Evolutionary conservation across 208 protist species (phyloP), one percentile per base, ranked within the genome.

Genomic region (Novymonas esmeraldas): DNA sequence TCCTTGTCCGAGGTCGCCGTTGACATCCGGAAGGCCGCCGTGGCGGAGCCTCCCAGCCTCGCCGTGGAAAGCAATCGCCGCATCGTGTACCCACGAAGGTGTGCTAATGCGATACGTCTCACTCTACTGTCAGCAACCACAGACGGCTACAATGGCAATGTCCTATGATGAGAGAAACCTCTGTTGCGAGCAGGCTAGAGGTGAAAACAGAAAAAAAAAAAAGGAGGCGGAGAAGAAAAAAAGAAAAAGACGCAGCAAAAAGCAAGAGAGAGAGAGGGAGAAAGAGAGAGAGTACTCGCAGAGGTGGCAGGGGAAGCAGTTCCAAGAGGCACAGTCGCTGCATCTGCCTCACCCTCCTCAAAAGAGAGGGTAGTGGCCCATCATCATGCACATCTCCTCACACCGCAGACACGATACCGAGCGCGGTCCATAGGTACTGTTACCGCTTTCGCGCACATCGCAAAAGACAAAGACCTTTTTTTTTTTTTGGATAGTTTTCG

Each of bases 1-100:
- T 55, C 64, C 7, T 26, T 65, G 28, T 55, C 57, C 10, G 58
- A 45, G n/a, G 22, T 54, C 29, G 55, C 61, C 7, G 55, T 49
- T 2, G 60, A 60, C n/a, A 10, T 9, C 29, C 3, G 38, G 18
- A 60, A 51, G 38, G 62, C 11, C 6, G 52, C 60, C n/a, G 29
- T 14, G 5, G 26, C 44, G 24, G 33, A 26, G 3, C 31, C 51
- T 5, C 48, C 9, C 4, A 54, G 13, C 22, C 16, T 28, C 10
- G 51, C 11, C 20, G 39, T 31, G 11, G 54, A 24, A 51, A 44
- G 18, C 10, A 63, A 24, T 34, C 57, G 57, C 14, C 57, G 57
- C 57, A 63, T 63, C 14, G 26, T 63, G 34, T 11, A 14, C 28
- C 54, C 13, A 45, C 20, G n/a, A n/a, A n/a, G n/a, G n/a, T n/a